These are phyloP conservation scores for Saccharum officinarum DNA, from an alignment of 176 grass and related monocot species.

Conservation along the genomic window DNA sequence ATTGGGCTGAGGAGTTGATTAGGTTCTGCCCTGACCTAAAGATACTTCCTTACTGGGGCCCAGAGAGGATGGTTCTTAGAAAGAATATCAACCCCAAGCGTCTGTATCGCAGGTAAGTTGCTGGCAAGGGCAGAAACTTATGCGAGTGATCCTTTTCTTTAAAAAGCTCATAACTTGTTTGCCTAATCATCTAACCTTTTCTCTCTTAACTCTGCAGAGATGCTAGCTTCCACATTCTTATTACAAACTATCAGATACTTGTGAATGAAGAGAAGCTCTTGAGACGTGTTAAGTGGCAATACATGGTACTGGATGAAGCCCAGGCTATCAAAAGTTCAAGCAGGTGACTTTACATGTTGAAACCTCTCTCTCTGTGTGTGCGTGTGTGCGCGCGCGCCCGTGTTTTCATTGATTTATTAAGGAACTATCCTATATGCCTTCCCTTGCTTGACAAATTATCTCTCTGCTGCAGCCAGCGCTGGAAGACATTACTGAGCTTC, in stretches of 20 bases:
- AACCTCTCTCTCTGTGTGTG: background rate
- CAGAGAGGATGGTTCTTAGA: conserved; percentile 76
- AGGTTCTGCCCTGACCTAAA: conserved; percentile 98
- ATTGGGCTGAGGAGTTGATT: conserved; percentile 97
- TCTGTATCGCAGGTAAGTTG: conserved; percentile 80
- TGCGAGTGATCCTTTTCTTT: background rate
- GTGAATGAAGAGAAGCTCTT: conserved; percentile 96
- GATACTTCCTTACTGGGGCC: conserved; percentile 97
- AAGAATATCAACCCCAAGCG: conserved; percentile 98
- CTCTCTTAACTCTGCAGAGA: conserved; percentile 58
- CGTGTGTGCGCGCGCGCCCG: no score
- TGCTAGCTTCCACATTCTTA: conserved; percentile 94
- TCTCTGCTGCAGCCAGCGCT: conserved; percentile 78
- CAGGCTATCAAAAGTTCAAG: conserved; percentile 99
- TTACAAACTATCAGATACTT: conserved; percentile 99
- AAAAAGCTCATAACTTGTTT: background rate
- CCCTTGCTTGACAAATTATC: conserved; percentile 30
- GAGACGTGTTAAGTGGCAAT: conserved; percentile 96
- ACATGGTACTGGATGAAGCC: conserved; percentile 99
- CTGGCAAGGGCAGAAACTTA: background rate
- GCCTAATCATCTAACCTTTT: conserved; percentile 29
- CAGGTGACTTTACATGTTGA: conserved; percentile 55
- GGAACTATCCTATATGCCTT: conserved; percentile 1
- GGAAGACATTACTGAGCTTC: conserved; percentile 96
- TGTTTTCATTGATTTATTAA: conserved; percentile 14